Evolutionary conservation across 2,329 filamentous ascomycete genomes (phyloP), one percentile per base, ranked within the genome.

Genomic region (Nemania abortiva): DNA sequence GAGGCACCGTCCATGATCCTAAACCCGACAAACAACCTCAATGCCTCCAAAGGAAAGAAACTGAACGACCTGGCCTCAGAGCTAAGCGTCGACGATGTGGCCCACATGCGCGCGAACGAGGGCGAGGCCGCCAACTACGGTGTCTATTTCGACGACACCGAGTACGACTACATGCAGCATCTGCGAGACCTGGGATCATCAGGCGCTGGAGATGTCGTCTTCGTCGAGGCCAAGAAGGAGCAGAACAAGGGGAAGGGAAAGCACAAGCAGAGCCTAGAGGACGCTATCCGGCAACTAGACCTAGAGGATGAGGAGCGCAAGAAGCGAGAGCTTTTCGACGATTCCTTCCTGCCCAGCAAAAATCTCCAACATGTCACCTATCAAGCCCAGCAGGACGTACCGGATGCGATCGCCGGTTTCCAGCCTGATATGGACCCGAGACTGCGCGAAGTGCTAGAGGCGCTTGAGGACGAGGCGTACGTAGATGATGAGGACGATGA

Each of bases 101-200:
- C 85, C 50, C 83, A 82, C 69, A 89, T 97, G 73, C 90, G 95
- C 74, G 88, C 89, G 65, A 98, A 99, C 80, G 96, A 99, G 82
- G 97, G 97, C 75, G 95, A 99, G 83, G 96, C 97, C 9, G 96
- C 97, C 74, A 93, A 92, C 79, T 90, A 98, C 81, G 96, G 96
- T 72, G 89, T 99, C 72, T 99, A 92, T 85, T 99, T 88, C 81
- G 97, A 99, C 81, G 96, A 99, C 82, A 92, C 93, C 72, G 89
- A 93, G 77, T 99, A 99, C 82, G 96, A 99, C 82, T 99, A 99
- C 83, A 99, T 99, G 96, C 96, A 99, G 81, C 96, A 99, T 82
- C 85, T 99, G 86, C 92, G 94, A 64, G 96, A 98, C 75, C 84
- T 99, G n/a, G 91, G 84, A 52, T 93, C 85, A 2, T 77, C 78